Evolutionary conservation across 768 basidiomycete genomes (phyloP).

Genomic region (Lactarius hatsudake): DNA sequence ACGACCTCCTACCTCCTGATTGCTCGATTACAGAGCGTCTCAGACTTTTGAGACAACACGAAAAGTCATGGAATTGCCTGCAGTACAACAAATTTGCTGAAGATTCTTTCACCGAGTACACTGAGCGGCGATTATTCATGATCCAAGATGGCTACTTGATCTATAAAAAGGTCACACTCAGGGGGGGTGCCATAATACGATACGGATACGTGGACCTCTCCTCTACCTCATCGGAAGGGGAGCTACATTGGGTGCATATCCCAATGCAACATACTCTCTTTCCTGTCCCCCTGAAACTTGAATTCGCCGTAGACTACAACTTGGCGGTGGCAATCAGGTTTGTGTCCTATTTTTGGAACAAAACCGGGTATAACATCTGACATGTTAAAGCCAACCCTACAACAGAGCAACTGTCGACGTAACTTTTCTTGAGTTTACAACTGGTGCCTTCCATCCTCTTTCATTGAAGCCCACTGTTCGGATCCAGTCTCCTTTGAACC

Average conservation of each 20-base stretch:
- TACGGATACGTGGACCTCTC: constrained; percentile 20
- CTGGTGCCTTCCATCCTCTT: constrained; percentile 10
- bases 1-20: constrained; percentile 4
- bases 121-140: too few relatives aligned
- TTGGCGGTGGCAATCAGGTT: constrained; percentile 16
- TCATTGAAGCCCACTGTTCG: constrained; percentile 8
- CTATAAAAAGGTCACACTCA: not conserved
- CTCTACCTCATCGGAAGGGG: not conserved
- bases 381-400: not conserved
- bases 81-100: not conserved
- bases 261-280: not conserved
- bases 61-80: not conserved
- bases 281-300: constrained; percentile 2
- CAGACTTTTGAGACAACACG: not conserved
- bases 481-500: constrained; percentile 2
- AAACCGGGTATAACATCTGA: not conserved
- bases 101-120: not conserved
- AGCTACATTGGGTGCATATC: constrained; percentile 11
- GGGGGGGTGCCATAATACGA: not conserved
- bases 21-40: constrained; percentile 2
- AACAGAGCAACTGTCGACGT: not conserved
- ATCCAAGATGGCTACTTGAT: constrained; percentile 2
- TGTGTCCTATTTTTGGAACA: not conserved
- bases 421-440: constrained; percentile 13
- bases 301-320: constrained; percentile 14